A percentile compares a stretch with the other conserved stretches of the same genome.
Evolutionary conservation across 306 rosid species (phyloP).

Genomic region (Calophaca sinica): DNA sequence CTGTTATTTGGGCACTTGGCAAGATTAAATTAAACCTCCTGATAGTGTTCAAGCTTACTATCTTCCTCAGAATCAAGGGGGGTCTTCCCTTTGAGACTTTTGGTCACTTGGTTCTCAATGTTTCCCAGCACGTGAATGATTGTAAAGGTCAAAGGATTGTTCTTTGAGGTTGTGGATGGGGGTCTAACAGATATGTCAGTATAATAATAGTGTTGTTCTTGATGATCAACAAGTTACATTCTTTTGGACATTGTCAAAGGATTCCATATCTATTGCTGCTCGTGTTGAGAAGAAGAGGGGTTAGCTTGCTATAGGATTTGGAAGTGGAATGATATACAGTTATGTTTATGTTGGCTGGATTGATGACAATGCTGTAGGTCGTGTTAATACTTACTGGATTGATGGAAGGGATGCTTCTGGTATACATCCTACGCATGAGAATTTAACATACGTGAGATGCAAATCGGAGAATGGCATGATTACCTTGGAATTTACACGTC

Average conservation of each 20-base stretch:
- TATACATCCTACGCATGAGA: constrained; percentile 73
- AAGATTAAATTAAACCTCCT: constrained; percentile 72
- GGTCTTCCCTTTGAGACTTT: constrained; percentile 50
- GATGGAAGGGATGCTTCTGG: constrained; percentile 77
- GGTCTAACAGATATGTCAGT: constrained; percentile 96
- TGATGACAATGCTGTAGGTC: constrained; percentile 70
- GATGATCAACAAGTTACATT: constrained; percentile 95
- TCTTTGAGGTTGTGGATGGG: constrained; percentile 95
- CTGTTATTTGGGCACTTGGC: constrained; percentile 91
- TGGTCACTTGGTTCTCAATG: constrained; percentile 73
- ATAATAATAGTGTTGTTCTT: constrained; percentile 81
- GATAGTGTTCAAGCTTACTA: constrained; percentile 72
- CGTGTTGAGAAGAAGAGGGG: constrained; percentile 95
- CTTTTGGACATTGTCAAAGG: constrained; percentile 81
- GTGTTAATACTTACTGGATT: constrained; percentile 80
- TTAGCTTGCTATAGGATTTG: constrained; percentile 90
- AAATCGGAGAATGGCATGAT: constrained; percentile 81
- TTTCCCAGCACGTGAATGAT: constrained; percentile 69
- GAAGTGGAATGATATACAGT: constrained; percentile 78
- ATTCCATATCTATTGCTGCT: constrained; percentile 80
- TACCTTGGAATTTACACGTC: constrained; percentile 86
- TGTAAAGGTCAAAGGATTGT: constrained; percentile 89
- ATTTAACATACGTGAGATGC: constrained; percentile 81
- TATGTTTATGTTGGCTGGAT: constrained; percentile 91
- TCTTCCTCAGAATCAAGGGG: constrained; percentile 92